A percentile compares a stretch with the other conserved stretches of the same genome.
phyloP scores from a whole-genome alignment of 371 early-diverging fungal species.

The Lichtheimia corymbifera region DNA sequence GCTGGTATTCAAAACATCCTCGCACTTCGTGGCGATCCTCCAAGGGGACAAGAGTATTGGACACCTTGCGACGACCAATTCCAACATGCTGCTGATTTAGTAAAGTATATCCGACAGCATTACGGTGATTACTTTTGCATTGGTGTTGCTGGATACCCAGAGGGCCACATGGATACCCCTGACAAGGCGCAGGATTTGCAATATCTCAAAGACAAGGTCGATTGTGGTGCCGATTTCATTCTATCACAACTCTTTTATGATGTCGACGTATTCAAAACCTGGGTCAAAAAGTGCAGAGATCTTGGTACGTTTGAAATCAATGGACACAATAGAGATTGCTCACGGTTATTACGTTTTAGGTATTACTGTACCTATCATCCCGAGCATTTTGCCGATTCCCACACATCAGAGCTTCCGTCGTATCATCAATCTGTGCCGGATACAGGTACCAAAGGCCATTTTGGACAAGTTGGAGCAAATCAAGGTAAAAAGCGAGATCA shows the following conservation, averaged over 20 bases:
- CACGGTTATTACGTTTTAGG: slow-evolving; percentile 32
- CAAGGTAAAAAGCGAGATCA: slow-evolving; percentile 48
- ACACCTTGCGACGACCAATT: slow-evolving; percentile 78
- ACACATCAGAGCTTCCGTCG: slow-evolving; percentile 88
- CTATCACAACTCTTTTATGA: slow-evolving; percentile 95
- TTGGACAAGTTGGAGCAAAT: slow-evolving; percentile 73
- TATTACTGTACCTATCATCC: slow-evolving; percentile 85
- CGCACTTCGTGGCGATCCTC: slow-evolving; percentile 90
- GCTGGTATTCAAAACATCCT: slow-evolving; percentile 92
- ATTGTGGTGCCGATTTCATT: slow-evolving; percentile 93
- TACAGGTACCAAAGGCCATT: slow-evolving; percentile 75
- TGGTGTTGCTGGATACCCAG: slow-evolving; percentile 97
- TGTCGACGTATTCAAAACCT: slow-evolving; percentile 69
- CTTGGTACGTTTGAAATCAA: slow-evolving; percentile 33
- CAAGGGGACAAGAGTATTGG: slow-evolving; percentile 86
- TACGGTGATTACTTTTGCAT: slow-evolving; percentile 95
- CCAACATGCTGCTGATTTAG: slow-evolving; percentile 88
- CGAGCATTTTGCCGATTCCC: slow-evolving; percentile 95
- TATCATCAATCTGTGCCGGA: slow-evolving; percentile 81
- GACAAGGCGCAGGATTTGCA: slow-evolving; percentile 54
- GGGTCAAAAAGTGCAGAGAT: slow-evolving; percentile 72
- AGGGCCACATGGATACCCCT: slow-evolving; percentile 82
- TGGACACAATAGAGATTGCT: background rate
- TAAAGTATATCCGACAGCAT: slow-evolving; percentile 80
- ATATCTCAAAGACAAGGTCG: slow-evolving; percentile 82